A percentile compares a stretch with the other conserved stretches of the same genome.
These are phyloP conservation scores for Globisporangium alternatum DNA, from an alignment of 352 stramenopile genomes.

Conservation along the genomic window DNA sequence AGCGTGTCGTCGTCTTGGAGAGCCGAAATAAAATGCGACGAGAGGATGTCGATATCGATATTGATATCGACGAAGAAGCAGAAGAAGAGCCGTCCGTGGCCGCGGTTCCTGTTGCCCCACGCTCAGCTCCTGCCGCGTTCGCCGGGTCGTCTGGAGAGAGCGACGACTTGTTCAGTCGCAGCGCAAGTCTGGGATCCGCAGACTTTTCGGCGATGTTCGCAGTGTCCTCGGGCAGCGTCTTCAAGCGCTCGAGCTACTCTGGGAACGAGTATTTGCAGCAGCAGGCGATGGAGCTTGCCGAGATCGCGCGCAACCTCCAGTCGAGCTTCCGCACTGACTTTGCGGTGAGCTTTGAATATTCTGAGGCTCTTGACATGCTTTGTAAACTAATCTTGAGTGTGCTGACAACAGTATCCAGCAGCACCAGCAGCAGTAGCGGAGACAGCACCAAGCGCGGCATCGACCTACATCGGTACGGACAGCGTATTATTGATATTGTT, in stretches of 20 bases:
- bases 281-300: conserved; percentile 58
- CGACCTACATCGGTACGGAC: conserved; percentile 22
- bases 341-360: neutral
- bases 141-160: conserved; percentile 7
- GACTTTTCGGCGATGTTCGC: conserved; percentile 27
- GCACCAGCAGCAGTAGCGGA: conserved; percentile 7
- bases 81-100: neutral
- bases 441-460: conserved; percentile 32
- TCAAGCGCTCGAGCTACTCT: conserved; percentile 27
- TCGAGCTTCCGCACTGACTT: conserved; percentile 36
- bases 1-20: neutral
- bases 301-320: conserved; percentile 62
- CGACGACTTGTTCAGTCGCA: neutral
- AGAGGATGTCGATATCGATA: neutral
- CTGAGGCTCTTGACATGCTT: neutral
- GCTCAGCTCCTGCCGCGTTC: conserved; percentile 17
- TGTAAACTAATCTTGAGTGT: neutral
- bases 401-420: neutral
- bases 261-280: conserved; percentile 52
- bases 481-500: too few relatives aligned
- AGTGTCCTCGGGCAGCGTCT: conserved; percentile 5
- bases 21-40: neutral
- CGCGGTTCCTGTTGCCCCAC: conserved; percentile 7
- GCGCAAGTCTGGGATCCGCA: neutral
- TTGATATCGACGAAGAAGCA: conserved; percentile 16